These are phyloP conservation scores for Hibiscus mutabilis DNA, from an alignment of 345 rosid genomes.

Conservation along the genomic window DNA sequence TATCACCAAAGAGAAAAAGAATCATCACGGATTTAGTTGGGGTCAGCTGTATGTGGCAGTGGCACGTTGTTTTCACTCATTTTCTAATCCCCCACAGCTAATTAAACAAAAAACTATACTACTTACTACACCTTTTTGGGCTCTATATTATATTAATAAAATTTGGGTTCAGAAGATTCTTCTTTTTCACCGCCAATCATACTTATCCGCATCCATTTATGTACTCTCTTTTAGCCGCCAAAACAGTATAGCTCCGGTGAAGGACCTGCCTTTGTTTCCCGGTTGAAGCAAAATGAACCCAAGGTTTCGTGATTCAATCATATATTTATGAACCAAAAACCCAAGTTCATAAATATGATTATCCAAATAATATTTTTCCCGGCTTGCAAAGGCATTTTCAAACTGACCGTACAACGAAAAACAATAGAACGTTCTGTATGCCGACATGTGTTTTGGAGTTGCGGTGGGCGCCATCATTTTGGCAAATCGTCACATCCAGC, in stretches of 20 bases:
- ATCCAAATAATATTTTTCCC: too few species aligned
- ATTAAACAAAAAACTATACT: background rate
- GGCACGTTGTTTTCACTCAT: background rate
- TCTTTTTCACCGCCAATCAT: too few species aligned
- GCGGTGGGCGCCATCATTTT: background rate
- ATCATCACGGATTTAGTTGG: background rate
- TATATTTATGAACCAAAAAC: too few species aligned
- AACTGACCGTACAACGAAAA: background rate
- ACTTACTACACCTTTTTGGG: background rate
- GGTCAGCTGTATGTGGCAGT: background rate
- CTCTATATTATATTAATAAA: too few species aligned
- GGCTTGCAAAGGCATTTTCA: background rate
- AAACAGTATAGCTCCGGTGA: background rate
- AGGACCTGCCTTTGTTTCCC: too few species aligned
- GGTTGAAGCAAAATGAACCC: too few species aligned
- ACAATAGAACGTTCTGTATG: background rate
- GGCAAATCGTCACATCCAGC: background rate
- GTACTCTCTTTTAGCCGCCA: background rate
- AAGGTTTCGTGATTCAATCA: background rate
- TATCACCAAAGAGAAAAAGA: background rate
- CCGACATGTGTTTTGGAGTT: background rate
- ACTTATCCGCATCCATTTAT: background rate
- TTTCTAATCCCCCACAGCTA: background rate
- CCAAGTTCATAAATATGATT: too few species aligned
- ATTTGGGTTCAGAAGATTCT: background rate